Base-by-base conservation (phyloP, 805 yeast genomes). In the Jamesozyma piceae region DNA sequence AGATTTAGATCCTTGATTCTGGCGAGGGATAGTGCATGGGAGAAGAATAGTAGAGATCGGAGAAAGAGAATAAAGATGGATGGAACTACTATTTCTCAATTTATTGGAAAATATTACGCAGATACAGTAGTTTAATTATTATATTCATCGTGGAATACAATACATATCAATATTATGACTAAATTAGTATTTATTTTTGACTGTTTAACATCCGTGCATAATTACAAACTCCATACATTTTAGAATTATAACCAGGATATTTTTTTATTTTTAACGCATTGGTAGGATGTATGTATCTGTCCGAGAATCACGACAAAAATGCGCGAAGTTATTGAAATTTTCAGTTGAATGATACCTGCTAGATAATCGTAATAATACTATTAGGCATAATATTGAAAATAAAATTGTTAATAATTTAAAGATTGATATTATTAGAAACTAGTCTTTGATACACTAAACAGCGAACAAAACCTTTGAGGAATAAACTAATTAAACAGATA, bases 31-130 rank as follows among this genome's bases (percentile, higher is more conserved):
- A 15, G n/a, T 20, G 17, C 18, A 4, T 24, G 28, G 28, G 18
- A 11, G 10, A 17, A 17, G 19, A 31, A 11, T 3, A 17, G n/a
- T 9, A 9, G 6, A 15, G 35, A 30, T 4, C 21, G 18, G n/a
- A 27, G 18, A n/a, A 51, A 50, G 40, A 37, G 56, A 18, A 18
- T 41, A 2, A 51, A 46, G 35, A 19, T 35, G 5, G 46, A 43
- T 14, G 57, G 56, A 8, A 53, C 49, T 41, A 46, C 58, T 20
- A 32, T 58, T 10, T 51, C 49, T 10, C 54, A 54, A 30, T 58
- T 54, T 41, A 43, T 58, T 18, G 42, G 48, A 19, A 58, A 51
- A 40, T 58, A 46, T 42, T 58, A 53, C 40, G 53, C 59, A 2
- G 61, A 57, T 42, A 28, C 27, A 14, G n/a, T 31, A 4, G 20